Evolutionary conservation across 306 rosid species (phyloP).

Genomic region (Prunus mongolica): DNA sequence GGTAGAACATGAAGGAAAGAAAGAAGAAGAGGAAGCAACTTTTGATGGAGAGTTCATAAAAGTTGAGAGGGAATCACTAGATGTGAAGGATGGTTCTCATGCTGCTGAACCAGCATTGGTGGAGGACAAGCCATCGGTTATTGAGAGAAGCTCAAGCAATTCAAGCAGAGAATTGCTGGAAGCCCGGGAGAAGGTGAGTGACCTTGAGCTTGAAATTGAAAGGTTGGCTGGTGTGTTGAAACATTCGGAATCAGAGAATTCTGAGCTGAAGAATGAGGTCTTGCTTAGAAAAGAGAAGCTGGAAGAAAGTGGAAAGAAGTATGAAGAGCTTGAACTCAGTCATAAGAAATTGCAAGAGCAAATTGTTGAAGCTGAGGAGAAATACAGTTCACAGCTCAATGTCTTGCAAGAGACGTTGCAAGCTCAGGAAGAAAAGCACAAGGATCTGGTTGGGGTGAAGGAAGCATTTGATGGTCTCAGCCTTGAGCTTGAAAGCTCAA

Average conservation of each 20-base stretch:
- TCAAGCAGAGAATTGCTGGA: slow-evolving; percentile 74
- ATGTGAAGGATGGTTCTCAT: slow-evolving; percentile 35
- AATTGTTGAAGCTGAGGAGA: slow-evolving; percentile 56
- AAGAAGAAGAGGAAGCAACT: slow-evolving; percentile 79
- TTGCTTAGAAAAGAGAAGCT: slow-evolving; percentile 57
- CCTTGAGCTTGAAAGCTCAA: slow-evolving; percentile 67
- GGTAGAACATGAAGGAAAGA: slow-evolving; percentile 46
- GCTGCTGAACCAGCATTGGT: slow-evolving; percentile 13
- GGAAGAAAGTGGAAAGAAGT: slow-evolving; percentile 57
- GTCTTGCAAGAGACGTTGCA: slow-evolving; percentile 65
- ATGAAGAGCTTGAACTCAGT: slow-evolving; percentile 52
- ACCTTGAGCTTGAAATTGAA: slow-evolving; percentile 66
- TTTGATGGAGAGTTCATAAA: slow-evolving; percentile 92
- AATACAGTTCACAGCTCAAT: slow-evolving; percentile 51
- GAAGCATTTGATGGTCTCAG: slow-evolving; percentile 56
- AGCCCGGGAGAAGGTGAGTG: slow-evolving; percentile 77
- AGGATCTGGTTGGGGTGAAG: slow-evolving; percentile 62
- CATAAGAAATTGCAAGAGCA: slow-evolving; percentile 68
- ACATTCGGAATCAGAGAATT: slow-evolving; percentile 68
- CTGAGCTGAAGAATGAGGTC: slow-evolving; percentile 64
- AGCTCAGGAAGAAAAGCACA: slow-evolving; percentile 64
- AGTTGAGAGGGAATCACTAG: slow-evolving; percentile 80
- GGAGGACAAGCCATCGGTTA: slow-evolving; percentile 34
- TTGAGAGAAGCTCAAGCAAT: slow-evolving; percentile 52
- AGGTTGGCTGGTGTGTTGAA: slow-evolving; percentile 56